Percentiles rank a stretch among this genome's conserved stretches.
Evolutionary conservation across 257 asterid genomes (phyloP).

Genomic region (Plantago ovata): DNA sequence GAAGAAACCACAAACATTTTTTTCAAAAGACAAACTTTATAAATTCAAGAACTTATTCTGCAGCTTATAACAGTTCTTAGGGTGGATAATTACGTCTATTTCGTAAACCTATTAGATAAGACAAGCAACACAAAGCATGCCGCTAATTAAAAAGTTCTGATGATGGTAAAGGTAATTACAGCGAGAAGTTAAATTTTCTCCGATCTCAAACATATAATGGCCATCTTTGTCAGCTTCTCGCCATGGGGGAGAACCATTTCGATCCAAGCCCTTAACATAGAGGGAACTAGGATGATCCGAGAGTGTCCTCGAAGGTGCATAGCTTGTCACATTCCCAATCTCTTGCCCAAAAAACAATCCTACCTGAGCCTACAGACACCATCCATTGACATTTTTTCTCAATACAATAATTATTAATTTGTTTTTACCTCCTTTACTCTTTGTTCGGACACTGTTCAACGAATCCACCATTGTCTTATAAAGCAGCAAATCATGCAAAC

Average conservation of each 20-base stretch:
- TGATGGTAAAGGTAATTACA: constrained; percentile 71
- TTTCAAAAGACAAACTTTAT: not conserved
- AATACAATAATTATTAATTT: constrained; percentile 25
- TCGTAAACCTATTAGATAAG: too few species aligned
- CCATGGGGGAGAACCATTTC: constrained; percentile 81
- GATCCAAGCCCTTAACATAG: constrained; percentile 64
- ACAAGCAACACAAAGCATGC: not conserved
- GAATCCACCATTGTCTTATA: not conserved
- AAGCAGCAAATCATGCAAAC: not conserved
- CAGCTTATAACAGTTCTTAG: not conserved
- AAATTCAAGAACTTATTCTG: not conserved
- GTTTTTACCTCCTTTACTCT: too few species aligned
- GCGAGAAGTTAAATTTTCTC: constrained; percentile 94
- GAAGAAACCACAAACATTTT: not conserved
- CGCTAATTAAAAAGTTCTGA: constrained; percentile 17
- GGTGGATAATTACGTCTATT: not conserved
- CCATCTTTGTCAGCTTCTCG: constrained; percentile 98
- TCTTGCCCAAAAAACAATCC: constrained; percentile 87
- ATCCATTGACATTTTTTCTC: constrained; percentile 10
- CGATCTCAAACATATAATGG: constrained; percentile 92
- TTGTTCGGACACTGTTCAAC: too few species aligned
- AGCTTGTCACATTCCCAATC: constrained; percentile 76
- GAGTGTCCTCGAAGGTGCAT: constrained; percentile 64
- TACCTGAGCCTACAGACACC: constrained; percentile 98
- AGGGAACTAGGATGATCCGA: constrained; percentile 54